These are phyloP conservation scores for Colletotrichum sp. DNA, from an alignment of 2,329 filamentous ascomycete genomes.

Conservation along the genomic window DNA sequence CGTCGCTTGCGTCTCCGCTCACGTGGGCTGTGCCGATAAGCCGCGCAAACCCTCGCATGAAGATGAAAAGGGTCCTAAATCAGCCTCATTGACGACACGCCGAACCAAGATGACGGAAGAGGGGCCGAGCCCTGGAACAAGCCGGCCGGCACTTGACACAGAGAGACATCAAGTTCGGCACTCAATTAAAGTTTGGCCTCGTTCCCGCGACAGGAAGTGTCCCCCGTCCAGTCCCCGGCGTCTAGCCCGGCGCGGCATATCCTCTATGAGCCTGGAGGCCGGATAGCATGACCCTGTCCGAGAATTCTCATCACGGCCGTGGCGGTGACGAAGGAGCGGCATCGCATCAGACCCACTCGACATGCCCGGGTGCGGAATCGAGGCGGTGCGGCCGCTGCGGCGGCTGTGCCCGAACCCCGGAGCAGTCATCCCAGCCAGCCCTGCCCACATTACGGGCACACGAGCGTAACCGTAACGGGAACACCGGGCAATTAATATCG, in stretches of 20 bases:
- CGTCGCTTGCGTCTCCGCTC: not conserved
- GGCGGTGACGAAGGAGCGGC: not conserved
- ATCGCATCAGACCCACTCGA: not conserved
- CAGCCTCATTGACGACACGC: not conserved
- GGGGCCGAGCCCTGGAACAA: not conserved
- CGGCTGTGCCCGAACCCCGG: not conserved
- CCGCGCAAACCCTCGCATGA: not conserved
- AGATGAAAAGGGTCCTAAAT: not conserved
- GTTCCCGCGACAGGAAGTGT: not conserved
- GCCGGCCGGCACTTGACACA: not conserved
- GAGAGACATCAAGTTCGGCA: not conserved
- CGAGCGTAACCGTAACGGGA: not conserved
- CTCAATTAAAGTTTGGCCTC: not conserved
- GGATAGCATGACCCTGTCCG: not conserved
- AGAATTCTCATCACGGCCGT: not conserved
- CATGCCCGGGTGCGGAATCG: not conserved
- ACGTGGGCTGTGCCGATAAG: not conserved
- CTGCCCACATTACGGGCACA: conserved; percentile 1
- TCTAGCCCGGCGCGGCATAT: not conserved
- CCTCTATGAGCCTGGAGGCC: not conserved
- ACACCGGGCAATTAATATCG: not conserved
- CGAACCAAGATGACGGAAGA: not conserved
- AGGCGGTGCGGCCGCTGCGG: not conserved
- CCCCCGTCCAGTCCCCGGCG: not conserved
- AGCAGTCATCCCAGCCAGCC: not conserved